Percentiles rank a stretch among this genome's conserved stretches.
Conservation (phyloP, 495 filamentous ascomycete genomes). For the Aspergillus sparsus region DNA sequence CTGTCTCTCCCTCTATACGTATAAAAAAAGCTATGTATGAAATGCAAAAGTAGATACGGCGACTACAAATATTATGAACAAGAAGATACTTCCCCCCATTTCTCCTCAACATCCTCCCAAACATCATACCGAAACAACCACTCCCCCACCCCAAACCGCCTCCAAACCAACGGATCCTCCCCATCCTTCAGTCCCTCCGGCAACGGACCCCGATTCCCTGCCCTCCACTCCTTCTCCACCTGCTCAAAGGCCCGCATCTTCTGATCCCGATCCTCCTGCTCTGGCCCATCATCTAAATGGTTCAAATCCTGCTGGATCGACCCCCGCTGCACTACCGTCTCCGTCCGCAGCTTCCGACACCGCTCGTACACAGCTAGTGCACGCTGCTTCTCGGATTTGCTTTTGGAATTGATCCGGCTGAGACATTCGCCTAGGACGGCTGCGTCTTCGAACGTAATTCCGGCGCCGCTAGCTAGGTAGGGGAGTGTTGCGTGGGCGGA, state of each 20-base stretch:
- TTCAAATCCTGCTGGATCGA: slow-evolving; percentile 50
- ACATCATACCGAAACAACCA: slow-evolving; percentile 16
- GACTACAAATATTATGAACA: neutral
- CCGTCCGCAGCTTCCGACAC: slow-evolving; percentile 44
- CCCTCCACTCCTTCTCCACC: slow-evolving; percentile 7
- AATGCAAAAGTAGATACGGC: too few relatives aligned
- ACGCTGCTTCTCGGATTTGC: slow-evolving; percentile 30
- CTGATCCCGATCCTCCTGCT: slow-evolving; percentile 47
- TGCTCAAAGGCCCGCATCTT: slow-evolving; percentile 30
- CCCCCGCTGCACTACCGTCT: slow-evolving; percentile 42
- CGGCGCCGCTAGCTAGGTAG: slow-evolving; percentile 52
- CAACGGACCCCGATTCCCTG: slow-evolving; percentile 2
- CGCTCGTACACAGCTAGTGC: slow-evolving; percentile 44
- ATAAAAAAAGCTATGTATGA: too few relatives aligned
- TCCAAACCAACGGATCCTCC: slow-evolving; percentile 5
- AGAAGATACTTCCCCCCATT: neutral
- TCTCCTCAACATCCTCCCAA: slow-evolving; percentile 11
- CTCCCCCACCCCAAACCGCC: slow-evolving; percentile 11
- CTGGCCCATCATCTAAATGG: slow-evolving; percentile 48
- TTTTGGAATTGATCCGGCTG: slow-evolving; percentile 29
- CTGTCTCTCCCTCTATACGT: too few relatives aligned
- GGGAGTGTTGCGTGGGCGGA: slow-evolving; percentile 65
- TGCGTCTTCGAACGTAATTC: slow-evolving; percentile 48
- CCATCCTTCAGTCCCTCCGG: neutral
- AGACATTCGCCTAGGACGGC: slow-evolving; percentile 51